Conservation (phyloP, 495 filamentous ascomycete species). For the Aspergillus baeticus region DNA sequence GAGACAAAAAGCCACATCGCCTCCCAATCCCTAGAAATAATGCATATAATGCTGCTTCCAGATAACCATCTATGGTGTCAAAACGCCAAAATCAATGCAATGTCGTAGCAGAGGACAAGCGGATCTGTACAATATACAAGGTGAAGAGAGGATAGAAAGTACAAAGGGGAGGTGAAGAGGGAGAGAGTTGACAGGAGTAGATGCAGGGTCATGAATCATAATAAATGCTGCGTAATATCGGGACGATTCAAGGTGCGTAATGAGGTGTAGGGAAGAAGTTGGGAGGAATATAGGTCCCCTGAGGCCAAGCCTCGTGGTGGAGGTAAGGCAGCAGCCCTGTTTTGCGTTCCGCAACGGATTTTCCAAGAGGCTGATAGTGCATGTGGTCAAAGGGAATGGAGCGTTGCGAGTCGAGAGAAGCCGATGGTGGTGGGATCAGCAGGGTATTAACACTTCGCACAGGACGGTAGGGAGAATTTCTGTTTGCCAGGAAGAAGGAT, state of each 20-base stretch:
- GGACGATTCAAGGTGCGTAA: constrained; percentile 24
- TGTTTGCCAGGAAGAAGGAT: constrained; percentile 59
- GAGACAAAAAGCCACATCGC: constrained; percentile 8
- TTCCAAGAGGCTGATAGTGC: constrained; percentile 92
- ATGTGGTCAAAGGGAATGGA: constrained; percentile 72
- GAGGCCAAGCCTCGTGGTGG: constrained; percentile 47
- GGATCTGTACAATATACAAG: constrained; percentile 30
- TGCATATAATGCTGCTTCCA: constrained; percentile 12
- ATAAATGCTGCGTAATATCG: constrained; percentile 13
- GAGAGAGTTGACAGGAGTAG: constrained; percentile 4
- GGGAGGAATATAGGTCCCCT: constrained; percentile 31
- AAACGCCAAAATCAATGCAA: constrained; percentile 35
- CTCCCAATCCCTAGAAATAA: constrained; percentile 12
- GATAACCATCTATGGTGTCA: constrained; percentile 27
- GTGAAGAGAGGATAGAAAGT: neutral
- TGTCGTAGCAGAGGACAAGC: constrained; percentile 17
- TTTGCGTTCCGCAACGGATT: constrained; percentile 68
- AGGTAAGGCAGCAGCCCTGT: constrained; percentile 81
- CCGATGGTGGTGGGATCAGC: constrained; percentile 81
- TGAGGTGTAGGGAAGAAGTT: constrained; percentile 43
- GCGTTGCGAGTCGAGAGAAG: constrained; percentile 71
- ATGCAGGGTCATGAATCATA: constrained; percentile 25
- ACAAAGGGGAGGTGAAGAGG: constrained; percentile 5
- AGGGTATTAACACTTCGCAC: constrained; percentile 86
- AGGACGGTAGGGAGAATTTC: constrained; percentile 87